Base-by-base conservation (phyloP, 176 grass and related monocot genomes). In the Oryza brachyantha region DNA sequence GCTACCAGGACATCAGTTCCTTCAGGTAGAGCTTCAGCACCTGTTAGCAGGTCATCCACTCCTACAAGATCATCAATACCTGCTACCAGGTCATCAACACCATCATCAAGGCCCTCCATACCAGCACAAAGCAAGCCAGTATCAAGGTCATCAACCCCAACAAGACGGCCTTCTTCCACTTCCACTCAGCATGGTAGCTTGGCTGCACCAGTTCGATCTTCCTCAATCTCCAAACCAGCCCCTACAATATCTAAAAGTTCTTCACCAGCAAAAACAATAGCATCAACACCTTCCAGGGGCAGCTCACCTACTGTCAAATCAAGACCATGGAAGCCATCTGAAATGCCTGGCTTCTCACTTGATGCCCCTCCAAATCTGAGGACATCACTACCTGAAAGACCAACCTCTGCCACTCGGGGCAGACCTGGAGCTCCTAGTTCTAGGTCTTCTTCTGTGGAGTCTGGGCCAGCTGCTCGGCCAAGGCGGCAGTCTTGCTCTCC, bases 401-500 rank as follows among this genome's bases (percentile, higher is more conserved):
- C 96, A 64, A 86, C 85, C 64, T 93, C 91, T 72, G 90, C 90
- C n/a, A 94, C 90, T 55, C 83, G 96, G 9, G 90, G 96, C 76
- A 88, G 96, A 70, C 96, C 96, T 50, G 90, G 92, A 86, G 92
- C 88, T 70, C 90, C 92, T 52, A 91, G 90, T 85, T 79, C 90
- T 68, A 90, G 92, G 64, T 98, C 96, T 85, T 90, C 83, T 52
- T 98, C 96, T 85, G 92, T 93, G 57, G 96, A 98, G 81, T 59
- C 86, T 84, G 96, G 90, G 54, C 66, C 90, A 74, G 78, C 79
- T 74, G 78, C 80, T 74, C 84, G 90, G 45, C 87, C 86, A 70
- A 94, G 88, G 42, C 83, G 90, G 39, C 96, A 95, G 70, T 98
- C 96, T 74, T 95, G 96, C 81, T 98, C 96, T 78, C 96, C 92